Percentiles rank a stretch among this genome's conserved stretches.
Evolutionary conservation across 768 basidiomycete genomes (phyloP).

Genomic region (Naganishia vaughanmartiniae): DNA sequence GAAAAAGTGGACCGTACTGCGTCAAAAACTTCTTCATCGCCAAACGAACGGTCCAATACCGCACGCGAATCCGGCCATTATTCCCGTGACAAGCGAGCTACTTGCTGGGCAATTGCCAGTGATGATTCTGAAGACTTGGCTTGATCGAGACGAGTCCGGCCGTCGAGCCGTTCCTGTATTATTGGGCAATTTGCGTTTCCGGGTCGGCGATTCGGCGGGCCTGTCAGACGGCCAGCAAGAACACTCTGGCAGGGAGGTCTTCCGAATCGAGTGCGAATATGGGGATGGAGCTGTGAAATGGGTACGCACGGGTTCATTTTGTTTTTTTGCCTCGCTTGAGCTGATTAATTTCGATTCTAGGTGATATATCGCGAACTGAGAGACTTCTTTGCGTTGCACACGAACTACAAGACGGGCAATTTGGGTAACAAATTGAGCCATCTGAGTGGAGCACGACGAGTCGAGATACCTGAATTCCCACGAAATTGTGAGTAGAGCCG

Average conservation of each 20-base stretch:
- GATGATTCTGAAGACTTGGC: conserved; percentile 51
- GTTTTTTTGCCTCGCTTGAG: not conserved
- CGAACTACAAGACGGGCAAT: conserved; percentile 83
- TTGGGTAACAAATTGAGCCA: conserved; percentile 54
- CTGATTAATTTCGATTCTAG: conserved; percentile 29
- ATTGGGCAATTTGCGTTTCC: conserved; percentile 49
- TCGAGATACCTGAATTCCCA: conserved; percentile 86
- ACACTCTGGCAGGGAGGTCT: conserved; percentile 50
- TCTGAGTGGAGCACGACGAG: conserved; percentile 66
- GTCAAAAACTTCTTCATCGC: conserved; percentile 41
- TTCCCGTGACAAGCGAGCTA: conserved; percentile 51
- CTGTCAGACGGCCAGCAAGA: conserved; percentile 32
- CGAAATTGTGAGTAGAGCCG: conserved; percentile 56
- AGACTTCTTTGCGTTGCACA: conserved; percentile 85
- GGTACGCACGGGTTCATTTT: conserved; percentile 60
- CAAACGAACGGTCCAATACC: conserved; percentile 18
- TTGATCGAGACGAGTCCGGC: conserved; percentile 52
- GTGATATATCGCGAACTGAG: conserved; percentile 69
- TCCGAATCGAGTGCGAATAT: conserved; percentile 71
- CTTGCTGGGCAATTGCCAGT: conserved; percentile 50
- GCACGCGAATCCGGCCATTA: conserved; percentile 36
- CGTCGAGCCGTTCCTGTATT: conserved; percentile 50
- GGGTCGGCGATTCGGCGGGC: conserved; percentile 52
- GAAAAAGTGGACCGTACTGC: conserved; percentile 43
- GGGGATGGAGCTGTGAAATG: conserved; percentile 86